Evolutionary conservation across 441 rosid genomes (phyloP).

Genomic region (Gossypium schwendimanii): DNA sequence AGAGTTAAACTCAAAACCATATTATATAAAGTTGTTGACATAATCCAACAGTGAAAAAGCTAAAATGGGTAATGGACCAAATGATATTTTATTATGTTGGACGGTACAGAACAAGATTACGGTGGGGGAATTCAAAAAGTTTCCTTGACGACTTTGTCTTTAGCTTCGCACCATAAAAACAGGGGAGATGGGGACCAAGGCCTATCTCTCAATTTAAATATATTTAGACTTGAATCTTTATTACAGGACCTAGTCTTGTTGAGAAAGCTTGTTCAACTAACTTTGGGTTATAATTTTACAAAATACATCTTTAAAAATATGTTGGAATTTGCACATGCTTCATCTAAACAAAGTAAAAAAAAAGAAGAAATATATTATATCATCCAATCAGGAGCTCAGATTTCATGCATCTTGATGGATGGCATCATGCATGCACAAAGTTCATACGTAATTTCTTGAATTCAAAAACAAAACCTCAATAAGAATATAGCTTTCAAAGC

Average conservation of each 20-base stretch:
- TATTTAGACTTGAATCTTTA: not conserved
- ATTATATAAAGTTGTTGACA: not conserved
- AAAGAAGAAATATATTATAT: no score
- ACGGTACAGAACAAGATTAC: not conserved
- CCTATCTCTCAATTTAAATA: not conserved
- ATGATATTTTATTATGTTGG: not conserved
- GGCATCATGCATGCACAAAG: no score
- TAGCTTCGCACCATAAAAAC: not conserved
- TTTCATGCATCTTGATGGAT: no score
- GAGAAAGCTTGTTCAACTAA: not conserved
- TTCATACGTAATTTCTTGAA: no score
- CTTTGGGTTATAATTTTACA: not conserved
- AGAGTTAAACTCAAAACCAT: not conserved
- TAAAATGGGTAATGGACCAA: slow-evolving; percentile 16
- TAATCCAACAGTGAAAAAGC: not conserved
- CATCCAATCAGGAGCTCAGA: no score
- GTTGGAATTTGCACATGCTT: no score
- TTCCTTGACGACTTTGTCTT: slow-evolving; percentile 4
- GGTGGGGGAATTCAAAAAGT: not conserved
- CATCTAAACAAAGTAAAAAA: no score
- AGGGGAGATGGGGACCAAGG: not conserved
- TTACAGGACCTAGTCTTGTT: not conserved
- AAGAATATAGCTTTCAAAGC: no score
- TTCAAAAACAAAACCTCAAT: no score
- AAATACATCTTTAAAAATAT: not conserved